Conservation (phyloP, 805 yeast genomes). For the Pichia insulana region DNA sequence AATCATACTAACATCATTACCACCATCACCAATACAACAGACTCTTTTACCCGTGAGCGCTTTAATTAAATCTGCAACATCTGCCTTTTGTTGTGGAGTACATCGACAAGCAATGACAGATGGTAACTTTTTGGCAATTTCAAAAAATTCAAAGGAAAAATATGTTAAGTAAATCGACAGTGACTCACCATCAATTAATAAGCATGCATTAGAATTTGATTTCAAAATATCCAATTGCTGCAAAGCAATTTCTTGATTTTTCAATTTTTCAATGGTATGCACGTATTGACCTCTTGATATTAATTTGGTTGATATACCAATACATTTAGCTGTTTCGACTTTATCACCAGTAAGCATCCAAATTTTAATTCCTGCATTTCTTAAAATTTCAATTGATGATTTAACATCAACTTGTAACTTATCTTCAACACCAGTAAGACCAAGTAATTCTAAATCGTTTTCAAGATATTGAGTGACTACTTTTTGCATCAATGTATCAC, state of each 20-base stretch:
- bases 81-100: conserved; percentile 98
- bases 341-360: conserved; percentile 99
- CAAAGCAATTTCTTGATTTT: conserved; percentile 47
- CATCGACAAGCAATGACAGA: conserved; percentile 98
- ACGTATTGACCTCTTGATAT: conserved; percentile 92
- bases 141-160: conserved; percentile 65
- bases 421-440: conserved; percentile 96
- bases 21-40: conserved; percentile 98
- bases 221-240: conserved; percentile 66
- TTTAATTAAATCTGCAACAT: conserved; percentile 76
- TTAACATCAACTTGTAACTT: conserved; percentile 87
- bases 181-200: conserved; percentile 92
- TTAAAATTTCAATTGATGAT: conserved; percentile 78
- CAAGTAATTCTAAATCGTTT: conserved; percentile 73
- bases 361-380: conserved; percentile 94
- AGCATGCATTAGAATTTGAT: conserved; percentile 57
- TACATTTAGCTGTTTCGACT: conserved; percentile 97
- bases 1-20: conserved; percentile 98
- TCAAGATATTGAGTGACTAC: conserved; percentile 68
- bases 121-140: conserved; percentile 68
- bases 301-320: conserved; percentile 88
- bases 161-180: conserved; percentile 57
- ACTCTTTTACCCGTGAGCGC: conserved; percentile 79
- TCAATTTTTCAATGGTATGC: conserved; percentile 68
- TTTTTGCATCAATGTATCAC: conserved; percentile 67